A percentile compares a stretch with the other conserved stretches of the same genome.
Conservation (phyloP, 257 asterid genomes). For the Buddleja alternifolia region DNA sequence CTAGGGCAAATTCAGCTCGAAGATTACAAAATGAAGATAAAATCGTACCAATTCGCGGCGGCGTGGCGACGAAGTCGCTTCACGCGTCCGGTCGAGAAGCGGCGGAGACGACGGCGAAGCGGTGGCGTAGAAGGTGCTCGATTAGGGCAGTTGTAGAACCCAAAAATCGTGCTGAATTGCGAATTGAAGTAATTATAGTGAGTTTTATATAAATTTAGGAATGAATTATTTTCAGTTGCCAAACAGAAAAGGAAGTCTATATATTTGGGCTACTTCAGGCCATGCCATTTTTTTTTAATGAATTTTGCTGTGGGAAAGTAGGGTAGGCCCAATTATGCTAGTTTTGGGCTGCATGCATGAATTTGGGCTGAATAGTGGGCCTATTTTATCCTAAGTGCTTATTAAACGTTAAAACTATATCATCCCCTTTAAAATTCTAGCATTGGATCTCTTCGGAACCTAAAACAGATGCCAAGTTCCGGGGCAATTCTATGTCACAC, state of each 20-base stretch:
- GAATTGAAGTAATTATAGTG: background rate
- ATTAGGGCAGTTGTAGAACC: background rate
- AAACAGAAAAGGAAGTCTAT: background rate
- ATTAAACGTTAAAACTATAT: too few relatives aligned
- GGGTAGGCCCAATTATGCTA: too few relatives aligned
- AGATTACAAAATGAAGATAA: background rate
- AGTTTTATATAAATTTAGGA: background rate
- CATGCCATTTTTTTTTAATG: too few relatives aligned
- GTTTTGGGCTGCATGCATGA: too few relatives aligned
- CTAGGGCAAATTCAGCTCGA: slow-evolving; percentile 18
- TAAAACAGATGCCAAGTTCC: too few relatives aligned
- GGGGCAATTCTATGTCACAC: too few relatives aligned
- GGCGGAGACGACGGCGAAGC: background rate
- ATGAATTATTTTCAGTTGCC: background rate
- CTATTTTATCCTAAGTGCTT: too few relatives aligned
- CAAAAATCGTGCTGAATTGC: slow-evolving; percentile 2
- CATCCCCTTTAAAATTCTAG: too few relatives aligned
- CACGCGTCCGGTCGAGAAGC: slow-evolving; percentile 8
- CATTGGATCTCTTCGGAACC: too few relatives aligned
- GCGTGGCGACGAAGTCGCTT: slow-evolving; percentile 11
- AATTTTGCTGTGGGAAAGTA: too few relatives aligned
- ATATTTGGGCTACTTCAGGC: background rate
- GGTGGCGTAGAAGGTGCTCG: slow-evolving; percentile 7
- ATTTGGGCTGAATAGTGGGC: too few relatives aligned
- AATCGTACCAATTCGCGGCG: background rate